Percentiles rank a stretch among this genome's conserved stretches.
phyloP scores from a whole-genome alignment of 768 basidiomycete genomes.

The Xerocomellus amylosporus region DNA sequence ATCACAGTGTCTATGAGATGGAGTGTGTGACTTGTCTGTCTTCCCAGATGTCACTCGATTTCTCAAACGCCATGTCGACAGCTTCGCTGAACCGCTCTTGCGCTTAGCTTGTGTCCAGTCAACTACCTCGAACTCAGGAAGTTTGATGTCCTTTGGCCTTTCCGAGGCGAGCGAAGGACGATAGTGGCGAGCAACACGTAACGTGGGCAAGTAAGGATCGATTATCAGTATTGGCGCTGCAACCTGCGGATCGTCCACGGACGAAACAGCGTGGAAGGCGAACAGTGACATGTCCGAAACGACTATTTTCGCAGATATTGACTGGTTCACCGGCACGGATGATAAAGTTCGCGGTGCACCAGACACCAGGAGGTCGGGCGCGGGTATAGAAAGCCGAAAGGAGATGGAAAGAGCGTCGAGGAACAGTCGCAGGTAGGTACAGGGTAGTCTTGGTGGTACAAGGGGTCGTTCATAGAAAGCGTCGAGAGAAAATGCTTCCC shows the following conservation, averaged over 20 bases:
- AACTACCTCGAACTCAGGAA: conserved; percentile 56
- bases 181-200: conserved; percentile 47
- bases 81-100: conserved; percentile 44
- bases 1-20: conserved; percentile 12
- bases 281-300: conserved; percentile 57
- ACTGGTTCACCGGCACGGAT: background rate
- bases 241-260: conserved; percentile 19
- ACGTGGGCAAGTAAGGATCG: conserved; percentile 61
- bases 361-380: conserved; percentile 3
- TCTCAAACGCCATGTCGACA: conserved; percentile 63
- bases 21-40: conserved; percentile 19
- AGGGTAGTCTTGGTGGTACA: conserved; percentile 48
- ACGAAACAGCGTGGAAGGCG: conserved; percentile 37
- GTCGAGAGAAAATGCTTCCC: conserved; percentile 17
- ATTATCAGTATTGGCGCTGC: conserved; percentile 72
- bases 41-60: conserved; percentile 24
- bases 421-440: conserved; percentile 53
- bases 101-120: conserved; percentile 59
- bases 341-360: background rate
- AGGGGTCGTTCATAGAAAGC: conserved; percentile 59
- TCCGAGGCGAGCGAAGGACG: conserved; percentile 37
- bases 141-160: conserved; percentile 21
- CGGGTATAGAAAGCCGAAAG: conserved; percentile 11
- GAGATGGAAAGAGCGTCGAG: conserved; percentile 37
- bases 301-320: conserved; percentile 17